Evolutionary conservation across 441 rosid genomes (phyloP).

Genomic region (Biscutella laevigata): DNA sequence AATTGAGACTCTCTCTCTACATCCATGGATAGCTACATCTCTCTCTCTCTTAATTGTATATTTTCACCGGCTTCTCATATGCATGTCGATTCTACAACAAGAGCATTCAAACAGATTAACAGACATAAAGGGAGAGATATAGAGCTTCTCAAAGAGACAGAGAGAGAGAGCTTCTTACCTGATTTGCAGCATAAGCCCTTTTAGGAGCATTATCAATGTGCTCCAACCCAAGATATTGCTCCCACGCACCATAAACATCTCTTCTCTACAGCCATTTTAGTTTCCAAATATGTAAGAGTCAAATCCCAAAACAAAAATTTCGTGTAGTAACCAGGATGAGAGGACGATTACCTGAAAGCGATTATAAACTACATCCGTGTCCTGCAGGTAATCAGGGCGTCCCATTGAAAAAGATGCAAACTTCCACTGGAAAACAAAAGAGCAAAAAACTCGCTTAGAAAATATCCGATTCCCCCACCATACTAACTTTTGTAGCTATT

Average conservation of each 20-base stretch:
- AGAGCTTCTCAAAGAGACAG: too few relatives aligned
- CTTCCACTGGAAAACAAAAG: slow-evolving; percentile 55
- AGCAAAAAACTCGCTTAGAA: not conserved
- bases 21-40: slow-evolving; percentile 9
- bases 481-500: not conserved
- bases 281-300: not conserved
- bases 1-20: slow-evolving; percentile 18
- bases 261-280: slow-evolving; percentile 77
- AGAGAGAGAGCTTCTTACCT: slow-evolving; percentile 36
- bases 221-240: slow-evolving; percentile 93
- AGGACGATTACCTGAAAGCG: slow-evolving; percentile 66
- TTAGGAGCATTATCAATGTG: slow-evolving; percentile 81
- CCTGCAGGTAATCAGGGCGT: slow-evolving; percentile 81
- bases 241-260: slow-evolving; percentile 91
- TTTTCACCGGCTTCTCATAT: slow-evolving; percentile 81
- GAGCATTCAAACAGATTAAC: not conserved
- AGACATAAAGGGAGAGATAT: not conserved
- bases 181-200: slow-evolving; percentile 75
- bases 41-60: slow-evolving; percentile 53
- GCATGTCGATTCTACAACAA: slow-evolving; percentile 74
- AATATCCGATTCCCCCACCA: too few relatives aligned
- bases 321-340: not conserved
- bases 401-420: slow-evolving; percentile 81
- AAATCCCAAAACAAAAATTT: not conserved
- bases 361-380: slow-evolving; percentile 56